Conservation (phyloP, 176 grass and related monocot genomes). For the Thinopyrum elongatum region DNA sequence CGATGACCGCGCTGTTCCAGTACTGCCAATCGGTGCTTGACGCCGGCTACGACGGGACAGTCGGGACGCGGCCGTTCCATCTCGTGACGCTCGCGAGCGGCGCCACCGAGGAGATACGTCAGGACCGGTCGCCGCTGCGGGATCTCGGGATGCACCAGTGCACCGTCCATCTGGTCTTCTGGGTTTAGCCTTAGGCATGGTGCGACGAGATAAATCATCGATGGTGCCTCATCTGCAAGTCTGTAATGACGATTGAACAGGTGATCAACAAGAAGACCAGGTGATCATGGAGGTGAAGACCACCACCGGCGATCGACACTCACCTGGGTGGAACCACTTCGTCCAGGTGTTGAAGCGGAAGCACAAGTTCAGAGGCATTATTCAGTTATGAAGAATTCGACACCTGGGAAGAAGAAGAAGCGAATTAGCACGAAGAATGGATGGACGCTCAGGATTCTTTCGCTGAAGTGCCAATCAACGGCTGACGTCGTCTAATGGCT, state of each 20-base stretch:
- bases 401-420: no score
- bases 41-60: neutral
- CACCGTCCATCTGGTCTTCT: neutral
- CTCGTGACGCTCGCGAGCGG: neutral
- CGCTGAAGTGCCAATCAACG: no score
- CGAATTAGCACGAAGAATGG: no score
- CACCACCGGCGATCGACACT: no score
- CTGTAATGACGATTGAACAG: no score
- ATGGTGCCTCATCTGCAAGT: no score
- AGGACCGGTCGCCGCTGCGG: neutral
- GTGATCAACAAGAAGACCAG: no score
- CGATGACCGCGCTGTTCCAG: neutral
- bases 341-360: constrained; percentile 78
- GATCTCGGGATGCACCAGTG: neutral
- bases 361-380: constrained; percentile 32
- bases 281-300: no score
- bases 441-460: no score
- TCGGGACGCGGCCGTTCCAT: neutral
- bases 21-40: neutral
- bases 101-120: neutral
- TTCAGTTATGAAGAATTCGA: no score
- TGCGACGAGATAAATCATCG: no score
- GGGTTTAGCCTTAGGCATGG: neutral
- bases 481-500: no score
- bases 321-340: constrained; percentile 50